Evolutionary conservation across 2,329 filamentous ascomycete genomes (phyloP), one percentile per base, ranked within the genome.

Genomic region (Nemania serpens): DNA sequence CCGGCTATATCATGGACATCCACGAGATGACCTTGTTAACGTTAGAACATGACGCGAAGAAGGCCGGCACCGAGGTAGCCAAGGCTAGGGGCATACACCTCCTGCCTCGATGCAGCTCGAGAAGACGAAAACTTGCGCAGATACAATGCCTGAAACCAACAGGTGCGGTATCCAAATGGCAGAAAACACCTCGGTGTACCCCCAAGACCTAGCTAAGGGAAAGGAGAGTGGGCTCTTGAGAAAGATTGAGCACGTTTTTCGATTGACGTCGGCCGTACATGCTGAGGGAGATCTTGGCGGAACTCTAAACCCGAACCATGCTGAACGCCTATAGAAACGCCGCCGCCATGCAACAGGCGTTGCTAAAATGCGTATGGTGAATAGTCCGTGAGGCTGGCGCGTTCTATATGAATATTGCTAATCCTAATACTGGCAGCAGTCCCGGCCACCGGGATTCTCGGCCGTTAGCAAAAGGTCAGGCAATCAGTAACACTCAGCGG

Each of bases 211-310:
- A 29, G 25, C 25, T 29, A 29, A 29, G 25, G 3, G 25, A 29
- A 3, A 29, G 25, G 25, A 29, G 7, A 62, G 55, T 59, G 59
- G 53, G 54, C 55, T 51, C 18, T 47, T 70, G 71, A 72, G 71
- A 70, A 69, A 43, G 58, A 71, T 71, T 73, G 71, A 73, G 71
- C 71, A 73, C 64, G 64, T 73, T 73, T 72, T 65, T 53, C n/a
- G 62, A 57, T 29, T 22, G 18, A 22, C 49, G 48, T 18, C 42
- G n/a, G 34, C 12, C 11, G 58, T 59, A 55, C 51, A 56, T 25
- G 55, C 50, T 61, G 64, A 61, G 62, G 63, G 41, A 29, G 7
- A 37, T 33, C 58, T 50, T 63, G 54, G 58, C 57, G 22, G n/a
- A 22, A 7, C 10, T 6, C 18, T 51, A 22, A 36, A 43, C n/a